Percentiles rank a stretch among this genome's conserved stretches.
Evolutionary conservation across 345 rosid genomes (phyloP).

Genomic region (Lumnitzera littorea): DNA sequence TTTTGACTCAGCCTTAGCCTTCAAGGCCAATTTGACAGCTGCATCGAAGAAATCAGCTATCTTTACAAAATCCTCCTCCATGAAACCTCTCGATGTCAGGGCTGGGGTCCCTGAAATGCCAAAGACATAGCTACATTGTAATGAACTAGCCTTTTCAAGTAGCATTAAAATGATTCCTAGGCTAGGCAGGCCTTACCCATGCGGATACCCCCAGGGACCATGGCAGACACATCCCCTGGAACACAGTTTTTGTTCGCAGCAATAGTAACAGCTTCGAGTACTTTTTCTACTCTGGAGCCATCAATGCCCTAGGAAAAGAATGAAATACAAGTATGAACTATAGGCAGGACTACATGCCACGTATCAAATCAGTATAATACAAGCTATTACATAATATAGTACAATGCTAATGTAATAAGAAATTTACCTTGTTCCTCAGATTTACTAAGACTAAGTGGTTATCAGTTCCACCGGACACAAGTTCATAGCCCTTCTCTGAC

Average conservation of each 20-base stretch:
- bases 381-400: background rate
- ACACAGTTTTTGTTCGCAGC: slow-evolving; percentile 94
- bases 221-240: slow-evolving; percentile 95
- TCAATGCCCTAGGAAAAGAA: slow-evolving; percentile 52
- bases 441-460: slow-evolving; percentile 92
- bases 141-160: background rate
- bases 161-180: slow-evolving; percentile 5
- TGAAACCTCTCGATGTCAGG: slow-evolving; percentile 88
- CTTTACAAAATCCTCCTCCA: slow-evolving; percentile 78
- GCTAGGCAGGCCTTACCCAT: slow-evolving; percentile 51
- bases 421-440: slow-evolving; percentile 63
- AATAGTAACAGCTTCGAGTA: slow-evolving; percentile 74
- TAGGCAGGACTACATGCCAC: background rate
- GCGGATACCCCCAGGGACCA: slow-evolving; percentile 96
- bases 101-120: slow-evolving; percentile 76
- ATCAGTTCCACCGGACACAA: slow-evolving; percentile 93
- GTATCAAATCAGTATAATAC: background rate
- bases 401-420: background rate
- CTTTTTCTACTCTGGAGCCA: slow-evolving; percentile 95
- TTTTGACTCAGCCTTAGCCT: slow-evolving; percentile 59
- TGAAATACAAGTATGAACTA: background rate
- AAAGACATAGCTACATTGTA: slow-evolving; percentile 9
- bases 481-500: slow-evolving; percentile 64
- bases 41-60: slow-evolving; percentile 84
- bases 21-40: slow-evolving; percentile 75